A percentile compares a stretch with the other conserved stretches of the same genome.
phyloP scores from a whole-genome alignment of 2,329 filamentous ascomycete species.

The Apiospora saccharicola region DNA sequence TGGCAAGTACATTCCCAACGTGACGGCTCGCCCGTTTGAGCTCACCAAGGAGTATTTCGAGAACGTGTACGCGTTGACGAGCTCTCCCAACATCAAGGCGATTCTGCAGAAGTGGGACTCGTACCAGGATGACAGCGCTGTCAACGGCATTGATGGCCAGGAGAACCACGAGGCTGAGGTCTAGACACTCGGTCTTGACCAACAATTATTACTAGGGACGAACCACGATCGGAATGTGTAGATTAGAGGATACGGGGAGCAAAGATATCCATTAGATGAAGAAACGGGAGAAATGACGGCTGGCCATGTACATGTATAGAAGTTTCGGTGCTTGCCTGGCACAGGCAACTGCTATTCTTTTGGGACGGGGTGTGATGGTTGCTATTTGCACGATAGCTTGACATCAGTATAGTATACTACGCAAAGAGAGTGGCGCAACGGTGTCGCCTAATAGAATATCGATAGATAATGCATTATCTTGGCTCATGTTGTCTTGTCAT shows the following conservation, averaged over 20 bases:
- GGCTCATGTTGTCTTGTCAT: background rate
- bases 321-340: background rate
- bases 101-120: constrained; percentile 88
- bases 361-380: background rate
- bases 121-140: constrained; percentile 62
- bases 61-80: constrained; percentile 95
- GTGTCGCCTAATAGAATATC: background rate
- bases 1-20: constrained; percentile 99
- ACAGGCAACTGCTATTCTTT: background rate
- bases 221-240: constrained; percentile 29
- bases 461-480: background rate
- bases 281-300: background rate
- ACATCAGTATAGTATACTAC: background rate
- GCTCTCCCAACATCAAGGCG: constrained; percentile 77
- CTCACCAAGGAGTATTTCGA: constrained; percentile 99
- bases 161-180: constrained; percentile 44
- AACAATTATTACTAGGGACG: constrained; percentile 39
- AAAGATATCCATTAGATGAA: background rate
- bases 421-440: background rate
- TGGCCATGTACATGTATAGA: constrained; percentile 8
- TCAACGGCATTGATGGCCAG: constrained; percentile 42
- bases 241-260: background rate
- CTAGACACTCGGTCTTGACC: constrained; percentile 33
- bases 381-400: background rate
- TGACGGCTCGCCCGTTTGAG: constrained; percentile 94